A percentile compares a stretch with the other conserved stretches of the same genome.
Conservation (phyloP, 805 yeast genomes). For the Candida insectorum region DNA sequence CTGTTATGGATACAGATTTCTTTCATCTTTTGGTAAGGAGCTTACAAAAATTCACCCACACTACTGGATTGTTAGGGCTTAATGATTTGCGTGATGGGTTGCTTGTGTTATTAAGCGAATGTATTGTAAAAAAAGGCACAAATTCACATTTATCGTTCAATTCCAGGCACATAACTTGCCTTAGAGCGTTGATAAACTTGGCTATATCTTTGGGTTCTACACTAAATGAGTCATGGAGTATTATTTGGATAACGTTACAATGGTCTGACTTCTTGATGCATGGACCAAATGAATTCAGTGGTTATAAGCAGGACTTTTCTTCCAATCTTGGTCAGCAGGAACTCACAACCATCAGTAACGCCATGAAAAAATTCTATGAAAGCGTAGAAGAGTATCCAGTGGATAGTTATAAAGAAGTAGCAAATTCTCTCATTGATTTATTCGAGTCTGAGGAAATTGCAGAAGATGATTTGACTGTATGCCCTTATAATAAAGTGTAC, state of each 20-base stretch:
- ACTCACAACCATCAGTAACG: conserved; percentile 47
- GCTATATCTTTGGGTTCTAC: conserved; percentile 81
- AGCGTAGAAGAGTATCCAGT: conserved; percentile 54
- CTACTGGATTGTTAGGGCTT: conserved; percentile 72
- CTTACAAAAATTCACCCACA: conserved; percentile 76
- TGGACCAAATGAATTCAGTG: conserved; percentile 45
- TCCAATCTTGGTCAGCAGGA: conserved; percentile 31
- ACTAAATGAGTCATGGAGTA: conserved; percentile 64
- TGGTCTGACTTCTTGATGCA: conserved; percentile 74
- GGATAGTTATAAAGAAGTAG: conserved; percentile 46
- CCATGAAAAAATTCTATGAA: conserved; percentile 60
- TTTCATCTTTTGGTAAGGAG: conserved; percentile 69
- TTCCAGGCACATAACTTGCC: conserved; percentile 68
- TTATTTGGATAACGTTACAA: conserved; percentile 58
- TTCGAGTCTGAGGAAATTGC: conserved; percentile 18
- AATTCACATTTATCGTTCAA: conserved; percentile 34
- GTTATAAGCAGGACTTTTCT: conserved; percentile 16
- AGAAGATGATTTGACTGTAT: conserved; percentile 23
- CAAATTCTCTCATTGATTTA: conserved; percentile 44
- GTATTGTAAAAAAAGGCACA: conserved; percentile 16
- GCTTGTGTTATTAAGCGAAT: conserved; percentile 24
- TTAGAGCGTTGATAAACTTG: conserved; percentile 73
- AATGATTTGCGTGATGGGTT: conserved; percentile 53
- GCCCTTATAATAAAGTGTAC: conserved; percentile 56
- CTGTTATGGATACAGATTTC: conserved; percentile 65